A percentile compares a stretch with the other conserved stretches of the same genome.
These are phyloP conservation scores for Chrysoporthe puriensis DNA, from an alignment of 2,329 filamentous ascomycete genomes.

Conservation along the genomic window DNA sequence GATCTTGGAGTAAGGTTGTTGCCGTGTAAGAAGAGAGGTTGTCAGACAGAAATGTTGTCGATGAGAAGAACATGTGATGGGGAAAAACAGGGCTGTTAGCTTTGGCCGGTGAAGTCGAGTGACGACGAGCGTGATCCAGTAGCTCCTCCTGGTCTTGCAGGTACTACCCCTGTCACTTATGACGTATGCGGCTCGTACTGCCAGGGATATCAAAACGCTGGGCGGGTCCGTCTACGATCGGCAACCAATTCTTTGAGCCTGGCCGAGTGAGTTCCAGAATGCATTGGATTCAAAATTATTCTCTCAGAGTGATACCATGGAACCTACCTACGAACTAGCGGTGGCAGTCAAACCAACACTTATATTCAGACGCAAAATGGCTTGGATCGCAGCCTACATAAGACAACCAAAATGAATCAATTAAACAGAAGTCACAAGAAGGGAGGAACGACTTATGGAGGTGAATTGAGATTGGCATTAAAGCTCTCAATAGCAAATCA, in stretches of 20 bases:
- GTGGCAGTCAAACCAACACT: neutral
- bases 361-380: neutral
- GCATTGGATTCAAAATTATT: constrained; percentile 5
- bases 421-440: neutral
- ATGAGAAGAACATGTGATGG: constrained; percentile 32
- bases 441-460: neutral
- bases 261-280: neutral
- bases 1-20: constrained; percentile 7
- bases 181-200: constrained; percentile 35
- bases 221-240: neutral
- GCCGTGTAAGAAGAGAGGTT: neutral
- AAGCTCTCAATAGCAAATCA: neutral
- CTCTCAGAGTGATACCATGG: neutral
- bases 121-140: neutral
- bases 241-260: neutral
- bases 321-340: neutral
- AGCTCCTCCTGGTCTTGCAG: neutral
- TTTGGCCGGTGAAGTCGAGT: constrained; percentile 10
- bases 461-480: constrained; percentile 15
- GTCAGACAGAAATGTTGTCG: constrained; percentile 13
- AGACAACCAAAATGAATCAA: neutral
- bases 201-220: constrained; percentile 1
- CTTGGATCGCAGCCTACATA: neutral
- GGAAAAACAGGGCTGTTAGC: constrained; percentile 30
- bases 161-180: constrained; percentile 31